Conservation (phyloP, 2,329 filamentous ascomycete species). For the Sclerotinia glacialis region DNA sequence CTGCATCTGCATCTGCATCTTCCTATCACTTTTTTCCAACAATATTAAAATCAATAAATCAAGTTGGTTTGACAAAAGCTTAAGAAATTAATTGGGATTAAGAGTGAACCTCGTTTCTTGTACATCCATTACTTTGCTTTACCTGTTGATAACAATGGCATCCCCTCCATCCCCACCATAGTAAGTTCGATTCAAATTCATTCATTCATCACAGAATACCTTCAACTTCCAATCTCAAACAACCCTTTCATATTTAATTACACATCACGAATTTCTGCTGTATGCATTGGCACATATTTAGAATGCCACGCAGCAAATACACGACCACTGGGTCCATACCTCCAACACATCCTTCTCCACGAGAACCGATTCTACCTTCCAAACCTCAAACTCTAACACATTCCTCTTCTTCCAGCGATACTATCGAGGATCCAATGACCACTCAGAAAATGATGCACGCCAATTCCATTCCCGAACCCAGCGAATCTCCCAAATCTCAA, state of each 20-base stretch:
- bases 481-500: conserved; percentile 16
- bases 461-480: conserved; percentile 20
- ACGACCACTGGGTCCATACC: neutral
- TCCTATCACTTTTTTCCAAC: neutral
- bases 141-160: conserved; percentile 15
- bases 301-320: conserved; percentile 22
- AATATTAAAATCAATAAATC: neutral
- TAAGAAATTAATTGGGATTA: neutral
- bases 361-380: conserved; percentile 7
- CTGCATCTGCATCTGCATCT: neutral
- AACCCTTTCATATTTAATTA: neutral
- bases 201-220: neutral
- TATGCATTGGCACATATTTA: conserved; percentile 15
- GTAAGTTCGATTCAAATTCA: conserved; percentile 6
- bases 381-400: conserved; percentile 16
- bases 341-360: neutral
- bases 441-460: conserved; percentile 11
- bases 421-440: conserved; percentile 9
- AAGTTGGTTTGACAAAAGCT: neutral
- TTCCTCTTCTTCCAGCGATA: conserved; percentile 13
- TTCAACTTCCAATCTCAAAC: neutral
- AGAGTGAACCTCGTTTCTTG: neutral
- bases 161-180: conserved; percentile 22
- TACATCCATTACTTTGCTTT: neutral
- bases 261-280: neutral